Evolutionary conservation across 768 basidiomycete species (phyloP).

Genomic region (Macrolepiota fuliginosa): DNA sequence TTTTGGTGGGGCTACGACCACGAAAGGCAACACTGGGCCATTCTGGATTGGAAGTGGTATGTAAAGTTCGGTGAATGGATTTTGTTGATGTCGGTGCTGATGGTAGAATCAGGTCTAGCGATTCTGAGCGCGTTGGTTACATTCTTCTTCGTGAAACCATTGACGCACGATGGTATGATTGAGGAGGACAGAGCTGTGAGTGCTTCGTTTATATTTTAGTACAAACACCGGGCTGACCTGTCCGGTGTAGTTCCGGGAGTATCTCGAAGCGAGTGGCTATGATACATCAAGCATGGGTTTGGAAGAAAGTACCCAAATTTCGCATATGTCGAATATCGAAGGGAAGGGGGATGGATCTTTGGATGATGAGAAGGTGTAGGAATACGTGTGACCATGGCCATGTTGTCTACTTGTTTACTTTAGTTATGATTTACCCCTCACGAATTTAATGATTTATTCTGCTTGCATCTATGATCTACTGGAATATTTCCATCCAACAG

Average conservation of each 20-base stretch:
- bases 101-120: constrained; percentile 50
- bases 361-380: constrained; percentile 12
- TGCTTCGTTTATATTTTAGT: constrained; percentile 4
- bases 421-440: not conserved
- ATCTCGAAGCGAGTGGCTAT: constrained; percentile 76
- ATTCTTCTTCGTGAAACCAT: constrained; percentile 69
- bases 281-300: constrained; percentile 77
- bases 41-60: constrained; percentile 84
- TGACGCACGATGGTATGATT: constrained; percentile 75
- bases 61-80: constrained; percentile 12
- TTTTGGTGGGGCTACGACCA: constrained; percentile 54
- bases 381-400: not conserved
- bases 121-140: constrained; percentile 74
- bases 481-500: not conserved
- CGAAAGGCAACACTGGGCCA: constrained; percentile 74
- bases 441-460: not conserved
- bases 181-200: constrained; percentile 68
- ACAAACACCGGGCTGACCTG: constrained; percentile 3
- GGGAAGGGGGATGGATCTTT: constrained; percentile 14
- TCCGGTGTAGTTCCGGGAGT: constrained; percentile 68
- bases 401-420: not conserved
- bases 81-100: constrained; percentile 3
- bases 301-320: constrained; percentile 23
- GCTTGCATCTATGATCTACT: not conserved
- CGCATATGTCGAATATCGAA: constrained; percentile 22